Percentiles rank a stretch among this genome's conserved stretches.
phyloP scores from a whole-genome alignment of 2,329 filamentous ascomycete genomes.

The Trichoderma asperellum region DNA sequence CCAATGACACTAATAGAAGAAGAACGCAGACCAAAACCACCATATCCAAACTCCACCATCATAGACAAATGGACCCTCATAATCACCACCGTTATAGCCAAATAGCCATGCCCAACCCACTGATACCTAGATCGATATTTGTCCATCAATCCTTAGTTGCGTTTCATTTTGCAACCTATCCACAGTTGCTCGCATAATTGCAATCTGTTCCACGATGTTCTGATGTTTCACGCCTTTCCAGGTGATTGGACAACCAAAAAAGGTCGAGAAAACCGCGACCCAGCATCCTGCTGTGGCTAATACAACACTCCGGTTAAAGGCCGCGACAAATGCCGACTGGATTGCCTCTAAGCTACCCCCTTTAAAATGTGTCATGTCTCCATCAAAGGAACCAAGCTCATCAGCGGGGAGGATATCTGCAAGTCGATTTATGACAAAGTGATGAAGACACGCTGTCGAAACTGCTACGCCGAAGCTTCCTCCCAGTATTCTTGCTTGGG shows the following conservation, averaged over 20 bases:
- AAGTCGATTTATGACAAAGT: conserved; percentile 38
- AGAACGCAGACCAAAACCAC: not conserved
- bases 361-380: conserved; percentile 34
- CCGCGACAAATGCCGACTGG: conserved; percentile 47
- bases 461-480: conserved; percentile 59
- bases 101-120: not conserved
- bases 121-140: not conserved
- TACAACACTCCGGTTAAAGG: conserved; percentile 53
- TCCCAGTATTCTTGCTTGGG: conserved; percentile 56
- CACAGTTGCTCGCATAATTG: not conserved
- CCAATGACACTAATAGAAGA: not conserved
- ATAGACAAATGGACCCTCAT: not conserved
- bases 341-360: conserved; percentile 40
- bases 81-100: not conserved
- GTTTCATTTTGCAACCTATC: not conserved
- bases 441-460: conserved; percentile 52
- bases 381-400: conserved; percentile 38
- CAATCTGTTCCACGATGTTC: conserved; percentile 29
- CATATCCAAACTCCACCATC: not conserved
- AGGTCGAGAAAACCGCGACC: conserved; percentile 45
- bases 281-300: conserved; percentile 49
- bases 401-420: conserved; percentile 36
- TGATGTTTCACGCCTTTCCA: conserved; percentile 33
- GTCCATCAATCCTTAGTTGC: not conserved
- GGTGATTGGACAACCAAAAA: conserved; percentile 45